Conservation (phyloP, 2,329 filamentous ascomycete species). For the Dactylellina leptospora region DNA sequence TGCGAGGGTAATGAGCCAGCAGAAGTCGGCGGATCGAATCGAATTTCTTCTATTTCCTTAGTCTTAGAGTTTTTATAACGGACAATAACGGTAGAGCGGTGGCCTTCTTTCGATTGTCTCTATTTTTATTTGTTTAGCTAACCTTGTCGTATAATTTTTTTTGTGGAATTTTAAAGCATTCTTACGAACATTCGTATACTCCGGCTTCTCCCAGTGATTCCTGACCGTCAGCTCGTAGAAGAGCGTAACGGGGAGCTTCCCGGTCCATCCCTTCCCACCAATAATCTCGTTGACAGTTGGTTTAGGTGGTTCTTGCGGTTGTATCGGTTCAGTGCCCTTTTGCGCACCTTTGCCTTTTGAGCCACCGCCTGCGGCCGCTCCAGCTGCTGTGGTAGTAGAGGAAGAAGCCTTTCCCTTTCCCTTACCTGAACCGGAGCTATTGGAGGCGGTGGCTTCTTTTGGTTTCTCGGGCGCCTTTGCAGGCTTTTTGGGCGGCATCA, state of each 20-base stretch:
- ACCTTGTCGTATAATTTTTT: too few relatives aligned
- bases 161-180: not conserved
- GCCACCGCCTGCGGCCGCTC: constrained; percentile 1
- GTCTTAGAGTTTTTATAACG: constrained; percentile 82
- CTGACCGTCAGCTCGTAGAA: constrained; percentile 63
- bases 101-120: constrained; percentile 76
- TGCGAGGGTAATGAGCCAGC: constrained; percentile 70
- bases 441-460: constrained; percentile 21
- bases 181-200: constrained; percentile 77
- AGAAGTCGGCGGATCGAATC: constrained; percentile 73
- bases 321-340: constrained; percentile 65
- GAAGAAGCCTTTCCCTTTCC: constrained; percentile 35
- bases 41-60: constrained; percentile 73
- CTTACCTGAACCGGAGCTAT: constrained; percentile 21
- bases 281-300: constrained; percentile 77
- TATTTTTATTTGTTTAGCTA: too few relatives aligned
- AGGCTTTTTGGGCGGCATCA: constrained; percentile 49
- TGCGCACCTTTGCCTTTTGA: constrained; percentile 53
- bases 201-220: constrained; percentile 92
- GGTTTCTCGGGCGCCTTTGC: constrained; percentile 43
- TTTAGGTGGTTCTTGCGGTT: constrained; percentile 19
- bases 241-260: constrained; percentile 83
- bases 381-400: constrained; percentile 3
- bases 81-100: constrained; percentile 82
- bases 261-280: constrained; percentile 94